Evolutionary conservation across 768 basidiomycete genomes (phyloP), one percentile per base, ranked within the genome.

Genomic region (Hypholoma fasciculare): DNA sequence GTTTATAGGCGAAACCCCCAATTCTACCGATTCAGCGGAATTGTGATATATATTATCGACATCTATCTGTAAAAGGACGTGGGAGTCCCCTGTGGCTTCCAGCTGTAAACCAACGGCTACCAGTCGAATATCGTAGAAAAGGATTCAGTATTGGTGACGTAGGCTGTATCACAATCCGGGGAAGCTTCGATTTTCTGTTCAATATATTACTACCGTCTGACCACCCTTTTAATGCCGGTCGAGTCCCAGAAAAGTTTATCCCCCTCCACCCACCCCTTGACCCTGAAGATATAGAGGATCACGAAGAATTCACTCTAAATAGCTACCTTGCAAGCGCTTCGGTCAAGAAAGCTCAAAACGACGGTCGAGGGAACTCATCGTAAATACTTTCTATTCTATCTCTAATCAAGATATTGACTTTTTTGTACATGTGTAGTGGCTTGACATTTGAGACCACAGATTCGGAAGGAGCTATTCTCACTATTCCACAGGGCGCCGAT

Each of bases 131-230:
- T 37, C 61, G 39, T 13, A 51, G 51, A 16, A 49, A 27, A 23
- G 64, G 64, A 3, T 49, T 63, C 16, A 16, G 20, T 8, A 61
- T 65, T 27, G 64, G 64, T n/a, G 64, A 65, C 38, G 62, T 65
- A 6, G 64, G 64, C 9, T 47, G 59, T 17, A 40, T 63, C 19
- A 53, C 52, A 4, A 8, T 20, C 2, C 42, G 37, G 2, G 65
- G 65, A 1, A 47, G 42, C 3, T 66, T 66, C 39, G 56, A 49
- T 30, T 66, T 61, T 47, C 46, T 66, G 6, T 66, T 66, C 54
- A 66, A 66, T 47, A 62, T 66, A 13, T 58, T 52, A 19, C 42
- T 58, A 3, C 56, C 62, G 2, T 19, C 34, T 1, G 54, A 60
- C 9, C 62, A 63, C 50, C 53, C 56, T 20, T 50, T 62, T 11